A percentile compares a stretch with the other conserved stretches of the same genome.
Conservation (phyloP, 305 asterid genomes). For the Petunia hybrid region DNA sequence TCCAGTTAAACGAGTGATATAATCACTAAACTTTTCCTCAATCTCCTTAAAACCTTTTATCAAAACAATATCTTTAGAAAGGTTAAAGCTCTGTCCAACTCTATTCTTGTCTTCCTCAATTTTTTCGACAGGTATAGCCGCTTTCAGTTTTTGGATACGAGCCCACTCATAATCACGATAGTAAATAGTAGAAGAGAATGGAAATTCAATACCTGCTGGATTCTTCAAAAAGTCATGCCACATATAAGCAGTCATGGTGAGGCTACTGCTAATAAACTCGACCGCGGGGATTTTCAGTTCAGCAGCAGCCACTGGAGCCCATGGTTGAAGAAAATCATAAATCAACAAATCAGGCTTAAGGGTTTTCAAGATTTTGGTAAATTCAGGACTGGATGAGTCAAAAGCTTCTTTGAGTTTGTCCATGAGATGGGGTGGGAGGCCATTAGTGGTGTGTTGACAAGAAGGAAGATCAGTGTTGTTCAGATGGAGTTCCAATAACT, state of each 20-base stretch:
- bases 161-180: slow-evolving; percentile 25
- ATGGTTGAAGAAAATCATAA: slow-evolving; percentile 32
- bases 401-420: slow-evolving; percentile 33
- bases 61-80: slow-evolving; percentile 25
- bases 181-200: slow-evolving; percentile 1
- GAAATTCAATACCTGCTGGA: slow-evolving; percentile 23
- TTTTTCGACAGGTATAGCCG: neutral
- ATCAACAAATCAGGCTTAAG: slow-evolving; percentile 39
- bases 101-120: neutral
- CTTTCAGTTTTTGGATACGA: neutral
- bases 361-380: slow-evolving; percentile 30
- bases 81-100: slow-evolving; percentile 1
- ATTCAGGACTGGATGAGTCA: slow-evolving; percentile 16
- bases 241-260: slow-evolving; percentile 17
- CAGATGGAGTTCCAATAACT: slow-evolving; percentile 38
- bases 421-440: slow-evolving; percentile 42
- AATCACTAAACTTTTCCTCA: slow-evolving; percentile 28
- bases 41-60: slow-evolving; percentile 35
- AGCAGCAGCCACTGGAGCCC: slow-evolving; percentile 33
- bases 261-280: neutral
- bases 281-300: slow-evolving; percentile 33
- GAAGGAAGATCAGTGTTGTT: slow-evolving; percentile 42
- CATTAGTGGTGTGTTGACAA: slow-evolving; percentile 40
- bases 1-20: too few species aligned
- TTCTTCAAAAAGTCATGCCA: too few species aligned